phyloP scores from a whole-genome alignment of 2,329 filamentous ascomycete genomes.

The Septoria linicola region DNA sequence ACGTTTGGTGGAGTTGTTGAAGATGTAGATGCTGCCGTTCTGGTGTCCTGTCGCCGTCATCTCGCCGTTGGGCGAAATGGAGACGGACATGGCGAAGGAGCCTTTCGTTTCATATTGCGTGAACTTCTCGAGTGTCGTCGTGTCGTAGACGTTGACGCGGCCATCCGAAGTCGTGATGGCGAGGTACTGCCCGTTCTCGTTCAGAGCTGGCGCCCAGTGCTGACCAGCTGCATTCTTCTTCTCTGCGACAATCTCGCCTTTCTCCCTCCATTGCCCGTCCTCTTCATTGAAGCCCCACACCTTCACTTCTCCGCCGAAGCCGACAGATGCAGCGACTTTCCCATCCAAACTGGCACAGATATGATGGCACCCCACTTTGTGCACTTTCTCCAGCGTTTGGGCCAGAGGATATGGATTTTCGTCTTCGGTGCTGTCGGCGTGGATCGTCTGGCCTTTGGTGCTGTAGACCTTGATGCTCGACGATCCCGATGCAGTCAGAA shows the following conservation, averaged over 20 bases:
- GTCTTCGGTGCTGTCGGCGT: conserved; percentile 48
- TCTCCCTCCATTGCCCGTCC: conserved; percentile 52
- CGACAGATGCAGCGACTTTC: conserved; percentile 72
- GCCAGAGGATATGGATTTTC: conserved; percentile 64
- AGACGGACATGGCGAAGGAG: conserved; percentile 86
- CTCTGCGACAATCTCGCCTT: conserved; percentile 33
- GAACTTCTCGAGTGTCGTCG: conserved; percentile 57
- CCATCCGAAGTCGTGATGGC: conserved; percentile 88
- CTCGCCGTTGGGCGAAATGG: conserved; percentile 73
- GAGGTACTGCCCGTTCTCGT: conserved; percentile 76
- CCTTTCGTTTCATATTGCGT: conserved; percentile 88
- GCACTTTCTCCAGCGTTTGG: conserved; percentile 76
- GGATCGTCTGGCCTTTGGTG: conserved; percentile 51
- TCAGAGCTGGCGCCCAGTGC: conserved; percentile 85
- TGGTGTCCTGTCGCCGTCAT: conserved; percentile 91
- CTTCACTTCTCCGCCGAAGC: conserved; percentile 85
- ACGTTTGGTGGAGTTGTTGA: conserved; percentile 85
- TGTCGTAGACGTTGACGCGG: conserved; percentile 83
- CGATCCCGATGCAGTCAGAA: conserved; percentile 82
- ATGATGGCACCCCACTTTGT: conserved; percentile 90
- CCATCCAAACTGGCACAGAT: conserved; percentile 70
- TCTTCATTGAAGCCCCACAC: conserved; percentile 66
- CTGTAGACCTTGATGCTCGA: conserved; percentile 79
- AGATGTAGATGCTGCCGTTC: conserved; percentile 88
- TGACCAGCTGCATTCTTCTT: conserved; percentile 61